Evolutionary conservation across 2,329 filamentous ascomycete species (phyloP), one percentile per base, ranked within the genome.

Genomic region (Orbilia oligospora): DNA sequence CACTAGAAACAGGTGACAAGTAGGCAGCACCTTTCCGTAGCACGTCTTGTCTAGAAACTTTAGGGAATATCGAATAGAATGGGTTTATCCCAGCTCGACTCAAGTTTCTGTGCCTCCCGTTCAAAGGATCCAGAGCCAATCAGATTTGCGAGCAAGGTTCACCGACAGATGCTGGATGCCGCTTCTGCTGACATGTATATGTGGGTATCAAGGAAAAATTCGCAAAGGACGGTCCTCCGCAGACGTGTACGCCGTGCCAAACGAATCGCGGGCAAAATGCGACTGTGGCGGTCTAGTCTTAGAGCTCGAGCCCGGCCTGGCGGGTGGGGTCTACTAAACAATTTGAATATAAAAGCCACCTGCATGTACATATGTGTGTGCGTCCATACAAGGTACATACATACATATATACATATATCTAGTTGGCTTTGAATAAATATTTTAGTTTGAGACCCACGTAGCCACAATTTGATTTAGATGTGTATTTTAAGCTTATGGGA

Each of bases 121-220:
- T 44, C 44, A 30, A 46, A 22, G 20, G 20, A 16, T 3, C 8
- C 33, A 18, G 44, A 46, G 67, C 73, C 73, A 77, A 77, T 77
- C 66, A 77, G 16, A n/a, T 66, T 38, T 24, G 41, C 38, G 33
- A 71, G 53, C 67, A 71, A 33, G 73, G 61, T 49, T 49, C 36
- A 22, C 9, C 16, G 20, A 61, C 44, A 46, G 58, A 67, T 71
- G 61, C 73, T 16, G 68, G 66, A 71, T 77, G 73, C 73, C 61
- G 73, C 58, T 73, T 44, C 30, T 77, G 73, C 73, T 77, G 68
- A 77, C 73, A 53, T 61, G 53, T 53, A 77, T 67, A 53, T 61
- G 53, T 53, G 56, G 55, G 44, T 33, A 44, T 51, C 12, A 61
- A 18, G 49, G 24, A 49, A 46, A 8, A 46, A 46, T 64, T 65